Evolutionary conservation across 768 basidiomycete genomes (phyloP), one percentile per base, ranked within the genome.

Genomic region (Rossbeevera mucosa): DNA sequence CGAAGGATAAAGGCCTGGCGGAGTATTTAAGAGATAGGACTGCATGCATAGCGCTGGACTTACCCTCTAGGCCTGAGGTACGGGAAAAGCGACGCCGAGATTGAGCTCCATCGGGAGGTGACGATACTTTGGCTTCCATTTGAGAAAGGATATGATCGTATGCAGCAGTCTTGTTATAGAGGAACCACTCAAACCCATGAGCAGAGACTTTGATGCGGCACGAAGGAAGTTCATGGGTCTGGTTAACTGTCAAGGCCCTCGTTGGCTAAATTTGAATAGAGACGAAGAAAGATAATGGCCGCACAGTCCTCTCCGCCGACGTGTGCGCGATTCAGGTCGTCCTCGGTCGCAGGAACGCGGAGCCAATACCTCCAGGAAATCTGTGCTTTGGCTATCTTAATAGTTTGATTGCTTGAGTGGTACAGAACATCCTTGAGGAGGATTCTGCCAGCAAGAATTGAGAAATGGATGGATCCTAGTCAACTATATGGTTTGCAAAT

Each of bases 331-430:
- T 74, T 73, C 22, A 89, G 70, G 59, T 90, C 88, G 44, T 86
- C 81, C 57, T 86, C 86, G n/a, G 81, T 78, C 8, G 86, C 81
- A 2, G 93, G 87, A 36, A 78, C 73, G 51, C 92, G 83, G 44
- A 91, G 77, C 95, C 95, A 98, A 67, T 95, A 97, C 57, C 91
- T 79, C 93, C 94, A 98, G 58, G 87, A 87, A 44, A 97, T 68
- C 63, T 91, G 83, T 2, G 85, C 89, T 69, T 91, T 90, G 44
- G 91, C 81, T 47, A 93, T 78, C 55, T 83, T 83, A 41, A 94
- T 76, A 18, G 88, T 91, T 67, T 96, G 88, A 69, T 95, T 97
- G 64, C 90, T 88, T 2, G 93, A 94, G 68, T 95, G 83, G 67
- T 97, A 97, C 16, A 80, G 75, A 28, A 96, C 66, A 65, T 97